Percentiles rank a stretch among this genome's conserved stretches.
Conservation (phyloP, 202 grass and related monocot species). For the Panicum hallii region DNA sequence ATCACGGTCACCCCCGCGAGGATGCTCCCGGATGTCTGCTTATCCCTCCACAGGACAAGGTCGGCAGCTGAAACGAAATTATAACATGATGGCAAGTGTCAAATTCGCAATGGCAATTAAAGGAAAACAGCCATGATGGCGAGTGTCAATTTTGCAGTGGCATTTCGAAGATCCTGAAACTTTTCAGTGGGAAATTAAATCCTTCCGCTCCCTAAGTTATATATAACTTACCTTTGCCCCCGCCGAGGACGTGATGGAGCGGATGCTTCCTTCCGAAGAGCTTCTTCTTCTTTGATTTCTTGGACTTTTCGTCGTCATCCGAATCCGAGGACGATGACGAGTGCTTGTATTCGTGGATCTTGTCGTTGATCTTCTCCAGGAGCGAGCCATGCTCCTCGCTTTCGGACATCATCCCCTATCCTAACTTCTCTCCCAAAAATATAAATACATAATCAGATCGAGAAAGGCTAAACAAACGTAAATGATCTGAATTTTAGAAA, state of each 20-base stretch:
- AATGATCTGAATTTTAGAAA: not conserved
- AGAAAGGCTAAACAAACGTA: not conserved
- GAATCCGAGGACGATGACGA: slow-evolving; percentile 66
- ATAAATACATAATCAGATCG: not conserved
- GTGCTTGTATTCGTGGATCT: slow-evolving; percentile 63
- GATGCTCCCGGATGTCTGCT: slow-evolving; percentile 70
- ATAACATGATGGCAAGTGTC: no score
- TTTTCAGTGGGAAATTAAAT: not conserved
- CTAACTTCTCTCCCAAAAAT: not conserved
- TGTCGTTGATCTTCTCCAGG: slow-evolving; percentile 65
- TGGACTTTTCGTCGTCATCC: slow-evolving; percentile 58
- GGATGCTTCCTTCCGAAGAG: slow-evolving; percentile 66
- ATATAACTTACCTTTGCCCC: slow-evolving; percentile 61
- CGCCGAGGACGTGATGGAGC: slow-evolving; percentile 73
- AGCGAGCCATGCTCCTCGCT: slow-evolving; percentile 63
- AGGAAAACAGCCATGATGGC: not conserved
- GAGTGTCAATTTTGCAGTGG: not conserved
- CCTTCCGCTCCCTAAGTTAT: not conserved
- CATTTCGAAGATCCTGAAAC: not conserved
- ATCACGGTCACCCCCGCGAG: slow-evolving; percentile 72
- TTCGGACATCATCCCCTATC: slow-evolving; percentile 74
- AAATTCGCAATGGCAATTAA: not conserved
- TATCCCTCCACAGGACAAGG: slow-evolving; percentile 88
- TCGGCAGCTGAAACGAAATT: slow-evolving; percentile 63
- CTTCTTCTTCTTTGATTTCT: slow-evolving; percentile 53